These are phyloP conservation scores for Rauvolfia tetraphylla DNA, from an alignment of 257 asterid species.

Conservation along the genomic window DNA sequence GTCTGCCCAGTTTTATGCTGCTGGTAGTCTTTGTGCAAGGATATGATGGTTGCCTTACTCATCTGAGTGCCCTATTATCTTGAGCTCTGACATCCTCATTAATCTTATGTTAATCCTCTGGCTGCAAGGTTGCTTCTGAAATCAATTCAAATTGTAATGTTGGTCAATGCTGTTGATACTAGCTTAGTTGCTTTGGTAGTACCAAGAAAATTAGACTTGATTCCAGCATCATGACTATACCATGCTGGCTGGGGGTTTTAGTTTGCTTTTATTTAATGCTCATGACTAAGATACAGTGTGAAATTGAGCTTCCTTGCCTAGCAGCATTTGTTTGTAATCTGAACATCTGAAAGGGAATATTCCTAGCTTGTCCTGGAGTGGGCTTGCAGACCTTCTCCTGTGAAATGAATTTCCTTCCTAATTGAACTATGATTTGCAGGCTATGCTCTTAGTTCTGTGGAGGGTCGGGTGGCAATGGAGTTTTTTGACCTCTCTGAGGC, in stretches of 20 bases:
- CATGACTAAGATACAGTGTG: not conserved
- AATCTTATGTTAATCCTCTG: not conserved
- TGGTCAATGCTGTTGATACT: not conserved
- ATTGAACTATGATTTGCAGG: constrained; percentile 49
- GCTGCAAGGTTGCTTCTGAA: not conserved
- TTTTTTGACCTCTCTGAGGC: constrained; percentile 77
- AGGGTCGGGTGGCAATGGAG: constrained; percentile 93
- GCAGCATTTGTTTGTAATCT: not conserved
- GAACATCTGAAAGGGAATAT: constrained; percentile 3
- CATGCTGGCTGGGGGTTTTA: not conserved
- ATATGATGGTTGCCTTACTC: constrained; percentile 18
- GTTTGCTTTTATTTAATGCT: not conserved
- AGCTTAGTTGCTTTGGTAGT: not conserved
- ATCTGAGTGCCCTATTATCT: constrained; percentile 16
- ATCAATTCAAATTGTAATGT: not conserved
- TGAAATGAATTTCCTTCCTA: constrained; percentile 8
- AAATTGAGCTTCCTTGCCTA: not conserved
- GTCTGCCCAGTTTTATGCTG: constrained; percentile 19
- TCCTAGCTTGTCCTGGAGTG: not conserved
- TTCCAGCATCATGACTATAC: not conserved
- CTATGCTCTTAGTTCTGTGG: constrained; percentile 93
- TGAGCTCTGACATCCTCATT: not conserved
- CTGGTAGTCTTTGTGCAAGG: constrained; percentile 15
- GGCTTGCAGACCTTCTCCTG: not conserved
- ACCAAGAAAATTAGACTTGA: not conserved